Evolutionary conservation across 805 yeast genomes (phyloP).

Genomic region (Blastobotrys parvus): DNA sequence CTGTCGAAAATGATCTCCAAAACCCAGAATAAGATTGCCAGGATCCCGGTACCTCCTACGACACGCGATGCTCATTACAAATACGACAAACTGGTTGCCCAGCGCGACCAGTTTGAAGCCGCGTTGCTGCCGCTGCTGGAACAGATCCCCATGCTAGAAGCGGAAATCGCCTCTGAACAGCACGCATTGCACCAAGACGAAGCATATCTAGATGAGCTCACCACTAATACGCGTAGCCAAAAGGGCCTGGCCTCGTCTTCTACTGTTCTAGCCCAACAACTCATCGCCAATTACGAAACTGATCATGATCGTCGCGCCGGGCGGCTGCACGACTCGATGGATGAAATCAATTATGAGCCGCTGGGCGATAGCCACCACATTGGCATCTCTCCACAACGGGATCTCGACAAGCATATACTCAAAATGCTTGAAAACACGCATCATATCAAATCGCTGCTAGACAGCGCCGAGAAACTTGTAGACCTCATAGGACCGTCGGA

Average conservation of each 20-base stretch:
- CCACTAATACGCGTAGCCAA: constrained; percentile 1
- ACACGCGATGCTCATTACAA: constrained; percentile 11
- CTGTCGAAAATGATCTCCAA: constrained; percentile 2
- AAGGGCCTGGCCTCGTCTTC: constrained; percentile 1
- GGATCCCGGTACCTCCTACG: constrained; percentile 11
- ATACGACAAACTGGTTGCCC: constrained; percentile 10
- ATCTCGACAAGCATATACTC: neutral
- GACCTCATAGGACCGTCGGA: too few species aligned
- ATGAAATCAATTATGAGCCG: neutral
- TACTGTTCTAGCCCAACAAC: neutral
- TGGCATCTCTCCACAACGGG: neutral
- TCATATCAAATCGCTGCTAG: neutral
- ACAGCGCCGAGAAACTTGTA: neutral
- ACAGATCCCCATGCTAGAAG: constrained; percentile 10
- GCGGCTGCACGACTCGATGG: neutral
- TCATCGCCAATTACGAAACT: neutral
- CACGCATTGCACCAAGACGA: constrained; percentile 1
- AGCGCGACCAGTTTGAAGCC: constrained; percentile 9
- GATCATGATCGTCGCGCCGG: neutral
- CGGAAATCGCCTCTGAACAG: constrained; percentile 7
- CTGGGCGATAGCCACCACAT: neutral
- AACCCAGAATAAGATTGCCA: constrained; percentile 2
- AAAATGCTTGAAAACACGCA: neutral
- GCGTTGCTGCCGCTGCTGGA: constrained; percentile 12
- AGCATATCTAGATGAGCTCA: constrained; percentile 2